A percentile compares a stretch with the other conserved stretches of the same genome.
These are phyloP conservation scores for Alternaria consortialis DNA, from an alignment of 2,329 filamentous ascomycete genomes.

Conservation along the genomic window DNA sequence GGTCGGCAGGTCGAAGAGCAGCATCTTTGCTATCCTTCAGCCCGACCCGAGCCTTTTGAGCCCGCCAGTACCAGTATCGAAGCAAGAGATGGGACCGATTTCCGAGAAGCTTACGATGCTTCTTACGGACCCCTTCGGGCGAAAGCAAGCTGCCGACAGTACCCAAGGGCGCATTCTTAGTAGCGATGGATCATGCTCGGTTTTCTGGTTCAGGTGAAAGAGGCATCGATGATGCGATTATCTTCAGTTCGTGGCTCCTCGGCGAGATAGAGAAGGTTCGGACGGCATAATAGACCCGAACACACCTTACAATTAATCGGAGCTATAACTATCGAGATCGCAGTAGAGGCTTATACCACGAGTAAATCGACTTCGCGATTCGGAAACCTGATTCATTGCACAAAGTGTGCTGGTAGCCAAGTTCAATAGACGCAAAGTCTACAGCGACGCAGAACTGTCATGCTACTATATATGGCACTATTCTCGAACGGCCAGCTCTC, in stretches of 20 bases:
- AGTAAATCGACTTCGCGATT: background rate
- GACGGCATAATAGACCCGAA: background rate
- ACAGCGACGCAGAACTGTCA: slow-evolving; percentile 3
- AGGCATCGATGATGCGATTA: background rate
- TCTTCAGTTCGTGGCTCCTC: background rate
- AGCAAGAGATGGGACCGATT: slow-evolving; percentile 47
- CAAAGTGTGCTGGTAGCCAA: background rate
- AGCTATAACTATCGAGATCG: background rate
- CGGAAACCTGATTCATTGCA: background rate
- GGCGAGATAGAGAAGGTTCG: background rate
- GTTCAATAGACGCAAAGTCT: background rate
- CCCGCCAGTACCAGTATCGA: slow-evolving; percentile 42
- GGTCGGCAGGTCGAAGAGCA: slow-evolving; percentile 45
- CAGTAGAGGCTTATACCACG: background rate
- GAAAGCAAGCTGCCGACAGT: slow-evolving; percentile 40
- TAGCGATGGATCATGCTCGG: slow-evolving; percentile 42
- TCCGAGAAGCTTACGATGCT: slow-evolving; percentile 46
- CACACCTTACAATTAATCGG: background rate
- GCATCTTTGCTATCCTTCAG: slow-evolving; percentile 46
- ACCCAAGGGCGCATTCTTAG: slow-evolving; percentile 44
- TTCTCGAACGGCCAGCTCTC: background rate
- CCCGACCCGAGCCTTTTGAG: slow-evolving; percentile 35
- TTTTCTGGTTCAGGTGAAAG: slow-evolving; percentile 49
- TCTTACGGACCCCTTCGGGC: slow-evolving; percentile 49
- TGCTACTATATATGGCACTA: slow-evolving; percentile 12